Base-by-base conservation (phyloP, 495 filamentous ascomycete genomes). In the Penicillium goetzii region DNA sequence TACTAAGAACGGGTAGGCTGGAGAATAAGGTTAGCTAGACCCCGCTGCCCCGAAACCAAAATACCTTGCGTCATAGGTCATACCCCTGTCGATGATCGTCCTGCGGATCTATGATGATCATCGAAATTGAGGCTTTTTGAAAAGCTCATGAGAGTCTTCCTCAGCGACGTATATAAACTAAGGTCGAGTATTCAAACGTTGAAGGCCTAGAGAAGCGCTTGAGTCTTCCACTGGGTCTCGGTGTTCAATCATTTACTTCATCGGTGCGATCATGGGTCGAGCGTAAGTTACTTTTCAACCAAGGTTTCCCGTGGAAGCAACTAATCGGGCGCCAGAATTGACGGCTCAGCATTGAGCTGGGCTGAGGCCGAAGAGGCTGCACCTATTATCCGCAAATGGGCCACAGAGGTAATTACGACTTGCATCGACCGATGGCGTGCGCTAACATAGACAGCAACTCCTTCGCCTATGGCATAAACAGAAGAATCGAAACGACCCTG, bases 1-100 rank as follows among this genome's bases (percentile, higher is more conserved):
- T 4, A 19, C 19, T 3, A 23, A 47, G n/a, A 23, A 9, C 11
- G 41, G 19, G 19, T 19, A 6, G 41, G 47, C 25, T 28, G 25
- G 47, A 7, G 25, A 26, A 30, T 51, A 30, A 51, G 47, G 47
- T 51, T 51, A 49, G 25, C 45, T 49, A 51, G 14, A 51, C 4
- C 23, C 47, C 47, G 47, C 47, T 51, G 25, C 23, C 11, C 14
- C 21, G 1, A 23, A 23, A 10, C 43, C 43, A 47, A 51, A 51
- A 30, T 51, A 4, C 47, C 47, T 51, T 51, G 47, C 47, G 26
- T 51, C 47, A 51, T 51, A 30, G 25, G 12, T 4, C 47, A 28
- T 28, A 30, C 14, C 47, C 47, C 47, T 51, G 47, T 10, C 47
- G 47, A 51, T 51, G 47, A 51, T 51, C 47, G 26, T 17, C 47